Evolutionary conservation across 306 rosid genomes (phyloP).

Genomic region (Acacia acuminata): DNA sequence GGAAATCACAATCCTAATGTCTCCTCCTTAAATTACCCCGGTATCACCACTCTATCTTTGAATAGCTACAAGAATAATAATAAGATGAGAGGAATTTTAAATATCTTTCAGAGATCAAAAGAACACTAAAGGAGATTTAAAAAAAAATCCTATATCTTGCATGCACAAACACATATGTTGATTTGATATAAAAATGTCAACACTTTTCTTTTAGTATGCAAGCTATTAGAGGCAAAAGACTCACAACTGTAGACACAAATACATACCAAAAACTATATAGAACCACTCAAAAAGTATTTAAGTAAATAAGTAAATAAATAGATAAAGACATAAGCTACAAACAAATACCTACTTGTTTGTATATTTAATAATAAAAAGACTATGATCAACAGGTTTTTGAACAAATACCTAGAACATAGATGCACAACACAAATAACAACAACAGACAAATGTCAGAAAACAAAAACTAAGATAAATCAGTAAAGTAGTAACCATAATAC

Average conservation of each 20-base stretch:
- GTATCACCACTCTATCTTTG: neutral
- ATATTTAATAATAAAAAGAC: conserved; percentile 66
- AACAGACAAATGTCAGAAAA: conserved; percentile 32
- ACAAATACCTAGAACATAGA: conserved; percentile 68
- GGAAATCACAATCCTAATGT: neutral
- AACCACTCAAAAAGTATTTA: conserved; percentile 14
- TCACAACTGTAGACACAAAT: neutral
- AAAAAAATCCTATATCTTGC: neutral
- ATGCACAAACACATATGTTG: neutral
- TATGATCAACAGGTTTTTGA: conserved; percentile 78
- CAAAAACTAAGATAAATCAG: conserved; percentile 14
- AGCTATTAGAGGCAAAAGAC: neutral
- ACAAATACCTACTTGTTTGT: conserved; percentile 57
- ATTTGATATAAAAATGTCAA: conserved; percentile 1
- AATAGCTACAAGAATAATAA: neutral
- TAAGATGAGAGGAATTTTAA: neutral
- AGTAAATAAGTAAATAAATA: neutral
- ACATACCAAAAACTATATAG: neutral
- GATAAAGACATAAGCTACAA: conserved; percentile 3
- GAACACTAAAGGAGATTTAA: too few species aligned
- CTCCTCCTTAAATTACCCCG: neutral
- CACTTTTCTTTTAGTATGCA: neutral
- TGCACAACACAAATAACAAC: conserved; percentile 38
- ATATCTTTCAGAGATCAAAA: too few species aligned
- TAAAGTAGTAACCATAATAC: conserved; percentile 2